Evolutionary conservation across 345 rosid genomes (phyloP), one percentile per base, ranked within the genome.

Genomic region (Cardamine resedifolia): DNA sequence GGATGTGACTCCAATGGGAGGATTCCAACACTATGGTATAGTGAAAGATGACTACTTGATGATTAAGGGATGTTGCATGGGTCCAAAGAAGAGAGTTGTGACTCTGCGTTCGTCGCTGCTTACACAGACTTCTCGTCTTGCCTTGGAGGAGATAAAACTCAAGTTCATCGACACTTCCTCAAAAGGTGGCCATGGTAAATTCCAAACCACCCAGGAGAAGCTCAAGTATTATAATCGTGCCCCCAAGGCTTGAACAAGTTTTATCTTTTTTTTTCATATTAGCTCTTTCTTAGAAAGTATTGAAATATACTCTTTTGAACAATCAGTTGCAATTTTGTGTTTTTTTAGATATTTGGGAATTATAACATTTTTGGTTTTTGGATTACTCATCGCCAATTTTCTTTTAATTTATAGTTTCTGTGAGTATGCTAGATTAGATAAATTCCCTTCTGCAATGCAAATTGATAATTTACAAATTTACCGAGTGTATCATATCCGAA

Each of bases 11-110:
- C 97, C 95, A 34, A 88, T 88, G 74, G 95, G 97, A 78, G 95
- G 95, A 47, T 90, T 90, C 79, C 85, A 90, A 28, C 97, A 90
- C 75, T 90, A 88, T 39, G 97, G 95, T 78, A 78, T 83, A 15
- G 97, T 90, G 66, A 87, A 87, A 58, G 84, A 84, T 16, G 97
- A 90, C 58, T 90, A 84, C 19, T 10, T 90, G 58, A 84, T 90
- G 90, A 82, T 90, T 44, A 90, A 90, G 83, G 96, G 96, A 69
- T 87, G 92, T 75, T 87, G 92, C 55, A 87, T 84, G 58, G 97
- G 97, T 56, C 90, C 97, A 5, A 90, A 88, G 90, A 90, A 90
- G 90, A 87, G 97, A 68, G 97, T 90, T 1, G 91, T 88, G 15
- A 90, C 97, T 3, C 86, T 90, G 6, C 80, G 97, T 10, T 89